phyloP scores from a whole-genome alignment of 495 filamentous ascomycete genomes.

The Podospora pseudocomata region DNA sequence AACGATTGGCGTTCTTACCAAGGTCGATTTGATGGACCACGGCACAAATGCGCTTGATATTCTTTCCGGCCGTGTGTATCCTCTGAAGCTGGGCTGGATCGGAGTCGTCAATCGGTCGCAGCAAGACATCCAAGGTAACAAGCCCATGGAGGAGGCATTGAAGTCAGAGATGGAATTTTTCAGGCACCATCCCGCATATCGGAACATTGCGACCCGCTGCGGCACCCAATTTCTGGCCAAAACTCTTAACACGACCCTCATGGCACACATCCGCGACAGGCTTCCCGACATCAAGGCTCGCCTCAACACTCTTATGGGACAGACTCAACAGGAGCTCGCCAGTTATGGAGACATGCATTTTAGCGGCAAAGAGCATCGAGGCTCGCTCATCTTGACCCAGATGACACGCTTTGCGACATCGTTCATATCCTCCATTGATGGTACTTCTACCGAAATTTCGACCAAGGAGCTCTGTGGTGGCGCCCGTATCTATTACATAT shows the following conservation, averaged over 20 bases:
- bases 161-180: constrained; percentile 94
- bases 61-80: constrained; percentile 91
- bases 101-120: constrained; percentile 97
- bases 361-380: constrained; percentile 93
- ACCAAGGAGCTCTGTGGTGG: constrained; percentile 98
- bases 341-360: constrained; percentile 99
- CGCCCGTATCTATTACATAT: constrained; percentile 98
- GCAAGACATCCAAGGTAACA: constrained; percentile 95
- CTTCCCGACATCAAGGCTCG: constrained; percentile 97
- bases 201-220: constrained; percentile 91
- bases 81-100: constrained; percentile 95
- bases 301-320: constrained; percentile 96
- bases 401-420: constrained; percentile 98
- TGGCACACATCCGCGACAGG: constrained; percentile 93
- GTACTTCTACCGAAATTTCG: constrained; percentile 96
- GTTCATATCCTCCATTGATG: constrained; percentile 98
- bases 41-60: constrained; percentile 98
- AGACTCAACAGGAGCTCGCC: constrained; percentile 97
- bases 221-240: constrained; percentile 95
- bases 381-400: constrained; percentile 88
- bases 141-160: constrained; percentile 83
- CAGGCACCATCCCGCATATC: constrained; percentile 91
- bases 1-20: constrained; percentile 96
- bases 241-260: constrained; percentile 88
- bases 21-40: constrained; percentile 98